phyloP scores from a whole-genome alignment of 2,329 filamentous ascomycete genomes.

The Westerdykella sp. region DNA sequence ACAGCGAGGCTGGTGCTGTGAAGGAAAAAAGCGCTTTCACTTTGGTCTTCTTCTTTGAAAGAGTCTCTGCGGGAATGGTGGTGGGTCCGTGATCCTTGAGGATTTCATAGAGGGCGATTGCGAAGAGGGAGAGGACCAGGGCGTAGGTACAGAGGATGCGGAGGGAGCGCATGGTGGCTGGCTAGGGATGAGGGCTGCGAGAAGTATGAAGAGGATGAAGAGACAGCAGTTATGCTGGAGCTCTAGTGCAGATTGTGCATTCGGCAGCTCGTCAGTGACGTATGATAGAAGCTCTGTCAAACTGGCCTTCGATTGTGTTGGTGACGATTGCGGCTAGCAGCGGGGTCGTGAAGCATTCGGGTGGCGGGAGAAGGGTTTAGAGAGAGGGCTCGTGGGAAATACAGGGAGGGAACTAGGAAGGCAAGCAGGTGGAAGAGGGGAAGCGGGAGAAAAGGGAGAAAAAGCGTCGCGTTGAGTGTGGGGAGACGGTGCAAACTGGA shows the following conservation, averaged over 20 bases:
- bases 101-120: slow-evolving; percentile 17
- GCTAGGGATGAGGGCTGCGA: slow-evolving; percentile 3
- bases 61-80: slow-evolving; percentile 18
- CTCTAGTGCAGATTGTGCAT: slow-evolving; percentile 17
- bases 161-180: slow-evolving; percentile 32
- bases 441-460: not conserved
- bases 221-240: slow-evolving; percentile 21
- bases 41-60: slow-evolving; percentile 13
- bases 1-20: slow-evolving; percentile 69
- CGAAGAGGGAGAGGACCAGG: no score
- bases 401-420: not conserved
- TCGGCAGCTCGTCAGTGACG: slow-evolving; percentile 7
- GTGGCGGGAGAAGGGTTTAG: not conserved
- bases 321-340: no score
- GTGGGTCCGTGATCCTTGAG: not conserved
- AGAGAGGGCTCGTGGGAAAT: not conserved
- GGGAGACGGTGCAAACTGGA: no score
- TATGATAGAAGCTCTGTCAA: no score
- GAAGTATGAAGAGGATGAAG: not conserved
- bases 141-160: slow-evolving; percentile 17
- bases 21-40: slow-evolving; percentile 44
- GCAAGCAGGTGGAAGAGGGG: not conserved
- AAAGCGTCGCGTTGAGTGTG: no score
- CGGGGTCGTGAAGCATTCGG: not conserved
- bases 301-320: no score